Percentiles rank a stretch among this genome's conserved stretches.
These are phyloP conservation scores for Incumbomyces lentus DNA, from an alignment of 2,329 filamentous ascomycete genomes.

Conservation along the genomic window DNA sequence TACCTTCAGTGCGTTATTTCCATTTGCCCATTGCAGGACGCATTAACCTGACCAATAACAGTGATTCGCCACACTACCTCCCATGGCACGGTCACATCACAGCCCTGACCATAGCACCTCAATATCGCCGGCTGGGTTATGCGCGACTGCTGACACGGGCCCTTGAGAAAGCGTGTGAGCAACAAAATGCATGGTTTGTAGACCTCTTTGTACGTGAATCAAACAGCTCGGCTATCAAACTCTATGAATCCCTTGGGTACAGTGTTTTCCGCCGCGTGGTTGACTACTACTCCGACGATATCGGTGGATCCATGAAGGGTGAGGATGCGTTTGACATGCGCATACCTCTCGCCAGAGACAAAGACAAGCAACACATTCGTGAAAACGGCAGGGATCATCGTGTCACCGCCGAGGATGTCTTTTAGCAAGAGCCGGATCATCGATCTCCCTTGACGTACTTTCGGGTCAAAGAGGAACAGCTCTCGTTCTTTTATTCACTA, in stretches of 20 bases:
- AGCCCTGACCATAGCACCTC: conserved; percentile 81
- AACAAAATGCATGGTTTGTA: conserved; percentile 83
- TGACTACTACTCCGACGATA: conserved; percentile 84
- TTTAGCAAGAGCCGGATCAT: conserved; percentile 19
- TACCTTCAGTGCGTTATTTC: conserved; percentile 52
- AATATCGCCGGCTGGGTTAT: conserved; percentile 74
- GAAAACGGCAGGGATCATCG: conserved; percentile 67
- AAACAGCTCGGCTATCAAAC: conserved; percentile 73
- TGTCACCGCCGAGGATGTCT: conserved; percentile 78
- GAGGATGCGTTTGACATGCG: conserved; percentile 98
- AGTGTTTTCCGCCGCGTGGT: conserved; percentile 80
- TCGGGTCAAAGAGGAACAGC: too few species aligned
- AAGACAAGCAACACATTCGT: conserved; percentile 62
- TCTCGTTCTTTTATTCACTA: too few species aligned
- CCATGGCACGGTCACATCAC: conserved; percentile 99
- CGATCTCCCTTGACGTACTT: too few species aligned
- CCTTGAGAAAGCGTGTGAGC: conserved; percentile 72
- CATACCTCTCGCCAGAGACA: conserved; percentile 76
- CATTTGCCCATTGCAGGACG: neutral
- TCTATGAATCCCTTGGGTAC: conserved; percentile 89
- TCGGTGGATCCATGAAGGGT: conserved; percentile 41
- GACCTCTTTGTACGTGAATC: conserved; percentile 87
- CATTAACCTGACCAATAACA: neutral
- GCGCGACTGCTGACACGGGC: conserved; percentile 72
- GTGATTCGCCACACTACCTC: conserved; percentile 69